phyloP scores from a whole-genome alignment of 345 rosid genomes.

The Pugionium dolabratum region DNA sequence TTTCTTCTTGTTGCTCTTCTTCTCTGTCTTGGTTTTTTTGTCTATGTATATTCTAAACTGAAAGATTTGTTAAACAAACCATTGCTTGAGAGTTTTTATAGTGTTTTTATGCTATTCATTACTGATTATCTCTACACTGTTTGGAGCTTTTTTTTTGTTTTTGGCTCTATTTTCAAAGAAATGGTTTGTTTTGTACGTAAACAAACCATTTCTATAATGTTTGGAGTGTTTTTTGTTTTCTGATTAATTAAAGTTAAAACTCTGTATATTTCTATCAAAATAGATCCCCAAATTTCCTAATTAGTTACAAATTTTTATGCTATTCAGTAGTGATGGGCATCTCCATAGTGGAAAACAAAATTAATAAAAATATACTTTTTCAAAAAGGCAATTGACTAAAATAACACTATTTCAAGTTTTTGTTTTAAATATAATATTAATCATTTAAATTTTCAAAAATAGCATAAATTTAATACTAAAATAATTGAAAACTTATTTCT shows the following conservation, averaged over 20 bases:
- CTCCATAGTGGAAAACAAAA: background rate
- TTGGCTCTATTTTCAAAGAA: too few species aligned
- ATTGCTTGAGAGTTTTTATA: slow-evolving; percentile 1
- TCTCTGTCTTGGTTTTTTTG: slow-evolving; percentile 4
- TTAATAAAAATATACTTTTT: background rate
- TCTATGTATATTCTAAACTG: slow-evolving; percentile 34
- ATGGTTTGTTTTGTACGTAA: too few species aligned
- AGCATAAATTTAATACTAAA: too few species aligned
- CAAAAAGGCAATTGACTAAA: too few species aligned
- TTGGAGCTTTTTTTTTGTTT: too few species aligned
- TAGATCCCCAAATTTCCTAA: background rate
- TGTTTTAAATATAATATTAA: too few species aligned
- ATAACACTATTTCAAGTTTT: too few species aligned
- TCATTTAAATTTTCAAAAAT: too few species aligned
- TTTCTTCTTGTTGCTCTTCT: slow-evolving; percentile 30
- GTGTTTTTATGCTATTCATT: background rate
- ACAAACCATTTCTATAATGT: background rate
- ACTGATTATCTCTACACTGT: too few species aligned
- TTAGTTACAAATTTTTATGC: background rate
- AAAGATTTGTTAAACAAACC: slow-evolving; percentile 28
- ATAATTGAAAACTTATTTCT: too few species aligned
- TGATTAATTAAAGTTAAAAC: slow-evolving; percentile 2
- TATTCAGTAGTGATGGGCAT: background rate
- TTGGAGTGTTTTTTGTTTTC: background rate
- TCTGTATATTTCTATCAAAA: background rate